Base-by-base conservation (phyloP, 1,284 basidiomycete species). In the Peniophora sp. region DNA sequence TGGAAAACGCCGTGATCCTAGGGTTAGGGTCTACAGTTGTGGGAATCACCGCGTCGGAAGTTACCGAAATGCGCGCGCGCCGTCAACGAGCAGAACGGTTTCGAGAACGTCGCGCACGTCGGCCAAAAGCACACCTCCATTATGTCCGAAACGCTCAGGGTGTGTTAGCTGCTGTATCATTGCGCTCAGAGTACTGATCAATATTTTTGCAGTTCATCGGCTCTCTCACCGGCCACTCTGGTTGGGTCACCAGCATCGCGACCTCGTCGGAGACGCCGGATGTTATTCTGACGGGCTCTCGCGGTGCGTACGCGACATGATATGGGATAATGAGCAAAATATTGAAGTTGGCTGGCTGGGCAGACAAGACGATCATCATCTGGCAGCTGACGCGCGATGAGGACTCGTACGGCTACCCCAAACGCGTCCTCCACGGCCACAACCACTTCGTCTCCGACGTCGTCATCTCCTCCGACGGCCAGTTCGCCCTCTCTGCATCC, bases 401-500 rank as follows among this genome's bases (percentile, higher is more conserved):
- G 57, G 83, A 88, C 66, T 75, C 83, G 51, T 95, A 93, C 69
- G 94, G 94, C 52, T 95, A 87, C 78, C 93, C 95, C 59, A 99
- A 98, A 79, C 88, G 89, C 66, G 92, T 98, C 68, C 87, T 99
- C 59, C 89, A 93, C 71, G 97, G 97, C 60, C 97, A 99, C 83
- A 98, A 98, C 79, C 95, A 98, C 81, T 99, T 99, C 68, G 97
- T 99, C 58, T 99, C 97, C 50, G 97, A 99, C 72, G 92, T 99
- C 62, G 95, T 97, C 65, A 92, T 97, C 71, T 96, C 93, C 56
- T 97, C 94, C 58, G 96, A 99, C 71, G 96, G 96, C 67, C 96
- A 99, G 77, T 99, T 99, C 71, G 97, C 97, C 51, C 89, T 99
- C 56, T 99, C 97, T 56, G 90, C 97, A 48, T 99, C 96, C 49